These are phyloP conservation scores for Beta corolliflora DNA, from an alignment of 179 eudicot genomes.

Conservation along the genomic window DNA sequence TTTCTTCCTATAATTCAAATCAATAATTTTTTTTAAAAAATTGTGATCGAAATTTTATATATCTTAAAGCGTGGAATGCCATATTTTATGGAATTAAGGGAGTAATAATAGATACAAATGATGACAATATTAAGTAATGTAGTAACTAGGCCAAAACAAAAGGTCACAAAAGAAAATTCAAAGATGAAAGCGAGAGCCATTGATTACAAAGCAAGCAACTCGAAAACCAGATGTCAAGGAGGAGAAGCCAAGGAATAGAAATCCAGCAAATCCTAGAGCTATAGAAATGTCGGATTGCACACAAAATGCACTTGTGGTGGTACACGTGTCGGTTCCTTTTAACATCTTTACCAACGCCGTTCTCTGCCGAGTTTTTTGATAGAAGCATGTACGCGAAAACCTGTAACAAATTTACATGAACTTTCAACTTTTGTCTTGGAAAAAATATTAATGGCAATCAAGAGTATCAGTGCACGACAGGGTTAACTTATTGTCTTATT, in stretches of 20 bases:
- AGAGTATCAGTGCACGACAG: too few relatives aligned
- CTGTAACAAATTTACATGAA: constrained; percentile 26
- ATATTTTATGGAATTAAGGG: constrained; percentile 10
- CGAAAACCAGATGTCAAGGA: constrained; percentile 83
- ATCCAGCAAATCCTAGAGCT: constrained; percentile 76
- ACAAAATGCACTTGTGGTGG: constrained; percentile 54
- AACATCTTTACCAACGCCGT: constrained; percentile 57
- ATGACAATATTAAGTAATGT: neutral
- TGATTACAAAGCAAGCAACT: constrained; percentile 64
- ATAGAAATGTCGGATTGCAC: constrained; percentile 68
- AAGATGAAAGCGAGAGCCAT: constrained; percentile 72
- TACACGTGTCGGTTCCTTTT: constrained; percentile 54
- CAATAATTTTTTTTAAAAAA: neutral
- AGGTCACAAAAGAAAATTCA: constrained; percentile 10
- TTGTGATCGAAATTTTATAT: neutral
- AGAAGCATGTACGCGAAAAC: constrained; percentile 68
- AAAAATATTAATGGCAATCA: too few relatives aligned
- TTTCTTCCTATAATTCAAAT: neutral
- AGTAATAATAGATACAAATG: constrained; percentile 10
- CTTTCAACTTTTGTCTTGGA: too few relatives aligned
- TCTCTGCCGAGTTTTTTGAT: constrained; percentile 72
- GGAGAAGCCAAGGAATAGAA: constrained; percentile 58
- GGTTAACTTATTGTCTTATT: too few relatives aligned
- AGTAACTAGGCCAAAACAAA: neutral
- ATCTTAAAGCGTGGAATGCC: neutral